Base-by-base conservation (phyloP, 129 eudicot species). In the Arctium lappa region DNA sequence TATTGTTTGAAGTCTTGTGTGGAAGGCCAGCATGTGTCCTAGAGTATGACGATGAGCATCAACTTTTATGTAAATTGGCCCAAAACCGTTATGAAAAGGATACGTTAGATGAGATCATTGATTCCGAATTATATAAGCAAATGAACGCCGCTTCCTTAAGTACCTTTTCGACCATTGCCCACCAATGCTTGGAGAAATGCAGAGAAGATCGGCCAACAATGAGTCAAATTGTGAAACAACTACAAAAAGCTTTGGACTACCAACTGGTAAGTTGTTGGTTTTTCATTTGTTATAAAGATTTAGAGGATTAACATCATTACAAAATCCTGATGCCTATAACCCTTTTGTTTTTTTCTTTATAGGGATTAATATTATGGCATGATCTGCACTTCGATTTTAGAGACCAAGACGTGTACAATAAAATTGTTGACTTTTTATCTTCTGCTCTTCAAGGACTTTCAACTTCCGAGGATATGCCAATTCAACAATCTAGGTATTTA, bases 1-100 rank as follows among this genome's bases (percentile, higher is more conserved):
- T 77, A 11, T 11, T 77, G 53, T 77, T 60, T 77, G 80, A 77
- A 77, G 80, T 77, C 13, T 77, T 77, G 50, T 77, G 72, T 9
- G 30, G 72, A 33, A 77, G 33, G 56, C 30, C 18, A 3, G 80
- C 63, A n/a, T 3, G 12, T 34, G n/a, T 16, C 1, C 6, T 13
- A 15, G 18, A 53, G 63, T 53, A 53, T 53, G 18, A 53, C 1
- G 18, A 53, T 15, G 18, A 53, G 16, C n/a, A 5, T 53, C 63
- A 13, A 15, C 5, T 53, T 3, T 53, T 53, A 13, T 53, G 16
- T 53, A 53, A 13, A 22, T 13, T 31, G 40, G 42, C 39, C 79
- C 11, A 29, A 46, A 12, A 32, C 2, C 40, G 15, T 48, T 48
- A 31, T 8, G 27, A 31, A 31, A 30, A 75, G 6, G 30, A 27